These are phyloP conservation scores for Mortierella sp. DNA, from an alignment of 371 early-diverging fungal species.

Conservation along the genomic window DNA sequence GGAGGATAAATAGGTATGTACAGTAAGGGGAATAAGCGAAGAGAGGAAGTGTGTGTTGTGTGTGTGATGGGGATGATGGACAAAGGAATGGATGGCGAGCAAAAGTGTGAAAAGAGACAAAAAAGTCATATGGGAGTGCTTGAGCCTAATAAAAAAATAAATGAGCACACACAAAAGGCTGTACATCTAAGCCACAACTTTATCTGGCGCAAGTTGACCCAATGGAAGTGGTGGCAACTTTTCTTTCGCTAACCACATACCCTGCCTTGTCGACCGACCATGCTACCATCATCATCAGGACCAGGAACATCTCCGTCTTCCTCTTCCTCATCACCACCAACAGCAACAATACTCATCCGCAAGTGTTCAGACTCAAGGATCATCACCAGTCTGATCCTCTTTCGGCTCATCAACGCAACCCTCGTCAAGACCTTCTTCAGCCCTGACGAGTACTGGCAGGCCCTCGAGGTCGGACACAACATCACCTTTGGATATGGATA, in stretches of 20 bases:
- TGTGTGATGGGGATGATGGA: background rate
- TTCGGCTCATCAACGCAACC: slow-evolving; percentile 75
- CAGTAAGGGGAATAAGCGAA: background rate
- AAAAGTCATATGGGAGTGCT: slow-evolving; percentile 4
- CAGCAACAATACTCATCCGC: no score
- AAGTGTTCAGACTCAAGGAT: slow-evolving; percentile 8
- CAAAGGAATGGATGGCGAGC: background rate
- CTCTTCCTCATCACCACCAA: background rate
- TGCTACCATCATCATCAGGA: background rate
- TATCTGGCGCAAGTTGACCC: background rate
- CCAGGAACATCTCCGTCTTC: background rate
- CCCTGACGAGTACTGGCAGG: slow-evolving; percentile 95
- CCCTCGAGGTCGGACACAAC: slow-evolving; percentile 88
- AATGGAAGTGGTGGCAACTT: background rate
- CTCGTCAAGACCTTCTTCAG: slow-evolving; percentile 79
- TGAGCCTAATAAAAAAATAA: background rate
- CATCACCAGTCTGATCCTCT: slow-evolving; percentile 64
- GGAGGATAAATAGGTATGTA: background rate
- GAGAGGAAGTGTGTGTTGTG: background rate
- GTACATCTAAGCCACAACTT: slow-evolving; percentile 2
- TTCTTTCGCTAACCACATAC: background rate
- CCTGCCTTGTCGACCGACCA: background rate
- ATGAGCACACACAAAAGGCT: background rate
- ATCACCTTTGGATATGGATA: slow-evolving; percentile 88
- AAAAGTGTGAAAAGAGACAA: slow-evolving; percentile 1